Evolutionary conservation across 495 filamentous ascomycete species (phyloP), one percentile per base, ranked within the genome.

Genomic region (Penicillium samsonianum): DNA sequence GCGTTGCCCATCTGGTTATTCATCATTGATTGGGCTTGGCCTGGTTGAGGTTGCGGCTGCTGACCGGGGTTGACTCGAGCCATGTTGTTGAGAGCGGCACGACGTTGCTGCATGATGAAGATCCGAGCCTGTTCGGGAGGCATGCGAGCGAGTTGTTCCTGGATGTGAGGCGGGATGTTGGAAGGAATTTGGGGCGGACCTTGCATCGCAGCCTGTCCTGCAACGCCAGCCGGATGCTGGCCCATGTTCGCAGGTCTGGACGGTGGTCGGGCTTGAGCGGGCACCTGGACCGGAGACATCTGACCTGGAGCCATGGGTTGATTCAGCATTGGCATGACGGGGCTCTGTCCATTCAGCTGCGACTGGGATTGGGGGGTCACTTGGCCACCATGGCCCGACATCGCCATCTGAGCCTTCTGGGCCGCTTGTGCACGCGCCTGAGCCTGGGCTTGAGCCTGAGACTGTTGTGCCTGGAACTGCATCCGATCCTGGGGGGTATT

Each of bases 321-420:
- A 38, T 83, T 87, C 38, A 86, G 70, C 72, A 81, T 83, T 0
- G 81, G 73, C 83, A 87, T 86, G 4, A 75, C 77, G 8, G 80
- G 77, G 50, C 74, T 81, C 52, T 82, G 81, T 49, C 79, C 79
- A 1, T 75, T 38, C 23, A 78, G 71, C 43, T 79, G 77, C 28
- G 73, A 67, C 17, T 73, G 70, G 35, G 71, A 47, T 50, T 76
- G 73, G 19, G 67, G 41, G 53, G 64, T 67, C 8, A 58, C 71
- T 49, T 76, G 74, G 5, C 67, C 69, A 50, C 63, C 59, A 48
- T 78, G 75, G 5, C 68, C 68, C 5, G 71, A 68, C 60, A 78
- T 77, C 20, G 74, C 74, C 64, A 77, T 71, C 54, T 76, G 85
- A 59, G 62, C 83, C 69, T 74, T 80, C 70, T 76, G 76, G 37